Conservation (phyloP, 139 green algal species). For the Trebouxia sp. region DNA sequence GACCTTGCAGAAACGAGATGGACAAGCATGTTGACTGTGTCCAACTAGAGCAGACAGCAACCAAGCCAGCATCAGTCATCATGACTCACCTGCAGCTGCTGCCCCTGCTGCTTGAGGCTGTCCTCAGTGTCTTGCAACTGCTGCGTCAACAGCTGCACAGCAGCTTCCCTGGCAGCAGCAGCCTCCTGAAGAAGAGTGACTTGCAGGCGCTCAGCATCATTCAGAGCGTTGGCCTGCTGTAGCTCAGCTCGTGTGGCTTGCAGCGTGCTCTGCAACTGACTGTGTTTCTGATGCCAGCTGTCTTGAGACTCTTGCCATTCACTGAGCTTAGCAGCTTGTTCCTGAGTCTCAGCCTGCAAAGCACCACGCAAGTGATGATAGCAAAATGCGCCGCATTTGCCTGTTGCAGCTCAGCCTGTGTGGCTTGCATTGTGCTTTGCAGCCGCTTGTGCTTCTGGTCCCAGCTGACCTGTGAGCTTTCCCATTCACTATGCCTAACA, state of each 20-base stretch:
- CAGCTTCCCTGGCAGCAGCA: background rate
- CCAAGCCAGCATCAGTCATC: too few species aligned
- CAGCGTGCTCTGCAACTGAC: constrained; percentile 22
- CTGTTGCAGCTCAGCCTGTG: too few species aligned
- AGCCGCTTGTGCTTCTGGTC: too few species aligned
- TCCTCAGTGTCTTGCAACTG: constrained; percentile 1
- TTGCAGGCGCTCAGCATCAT: background rate
- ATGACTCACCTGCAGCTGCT: constrained; percentile 18
- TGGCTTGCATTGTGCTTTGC: too few species aligned
- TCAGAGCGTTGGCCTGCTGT: background rate
- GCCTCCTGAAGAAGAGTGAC: constrained; percentile 11
- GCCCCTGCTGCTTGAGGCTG: background rate
- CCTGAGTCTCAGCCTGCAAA: background rate
- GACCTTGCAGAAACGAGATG: too few species aligned
- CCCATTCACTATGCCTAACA: too few species aligned
- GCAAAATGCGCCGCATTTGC: too few species aligned
- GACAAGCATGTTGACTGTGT: too few species aligned
- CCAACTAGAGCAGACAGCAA: too few species aligned
- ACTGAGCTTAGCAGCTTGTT: background rate
- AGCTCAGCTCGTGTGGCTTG: constrained; percentile 23
- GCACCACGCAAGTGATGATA: too few species aligned
- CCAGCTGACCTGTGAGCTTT: too few species aligned
- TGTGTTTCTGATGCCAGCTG: background rate
- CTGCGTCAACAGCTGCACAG: constrained; percentile 1
- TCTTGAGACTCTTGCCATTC: background rate